phyloP scores from a whole-genome alignment of 345 rosid genomes.

The Eucalyptus regnans region DNA sequence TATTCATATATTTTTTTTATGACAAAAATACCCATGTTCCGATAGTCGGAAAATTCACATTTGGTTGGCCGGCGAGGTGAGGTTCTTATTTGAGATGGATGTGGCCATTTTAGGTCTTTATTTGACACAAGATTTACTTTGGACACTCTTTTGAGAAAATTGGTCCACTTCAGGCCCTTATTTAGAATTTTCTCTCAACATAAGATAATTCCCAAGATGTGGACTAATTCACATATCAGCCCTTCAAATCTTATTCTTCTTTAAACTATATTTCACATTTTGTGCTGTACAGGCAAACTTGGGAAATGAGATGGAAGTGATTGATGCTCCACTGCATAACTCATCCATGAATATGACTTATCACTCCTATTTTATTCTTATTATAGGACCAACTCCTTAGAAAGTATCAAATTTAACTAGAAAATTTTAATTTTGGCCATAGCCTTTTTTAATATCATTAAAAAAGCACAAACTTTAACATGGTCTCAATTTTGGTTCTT shows the following conservation, averaged over 20 bases:
- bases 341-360: background rate
- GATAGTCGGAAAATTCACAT: no score
- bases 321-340: background rate
- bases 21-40: no score
- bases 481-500: background rate
- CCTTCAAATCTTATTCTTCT: background rate
- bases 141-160: no score
- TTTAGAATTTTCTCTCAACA: no score
- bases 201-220: background rate
- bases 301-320: background rate
- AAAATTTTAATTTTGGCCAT: background rate
- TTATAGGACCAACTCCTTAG: background rate
- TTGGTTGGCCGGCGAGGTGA: no score
- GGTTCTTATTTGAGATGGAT: no score
- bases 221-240: background rate
- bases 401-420: background rate
- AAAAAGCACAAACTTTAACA: no score
- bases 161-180: no score
- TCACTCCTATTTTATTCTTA: background rate
- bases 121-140: no score
- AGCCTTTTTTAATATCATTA: background rate
- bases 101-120: no score
- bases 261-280: background rate
- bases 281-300: background rate
- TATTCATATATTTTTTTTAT: no score